Base-by-base conservation (phyloP, 805 yeast species). In the Starmerella potacharoeniae region DNA sequence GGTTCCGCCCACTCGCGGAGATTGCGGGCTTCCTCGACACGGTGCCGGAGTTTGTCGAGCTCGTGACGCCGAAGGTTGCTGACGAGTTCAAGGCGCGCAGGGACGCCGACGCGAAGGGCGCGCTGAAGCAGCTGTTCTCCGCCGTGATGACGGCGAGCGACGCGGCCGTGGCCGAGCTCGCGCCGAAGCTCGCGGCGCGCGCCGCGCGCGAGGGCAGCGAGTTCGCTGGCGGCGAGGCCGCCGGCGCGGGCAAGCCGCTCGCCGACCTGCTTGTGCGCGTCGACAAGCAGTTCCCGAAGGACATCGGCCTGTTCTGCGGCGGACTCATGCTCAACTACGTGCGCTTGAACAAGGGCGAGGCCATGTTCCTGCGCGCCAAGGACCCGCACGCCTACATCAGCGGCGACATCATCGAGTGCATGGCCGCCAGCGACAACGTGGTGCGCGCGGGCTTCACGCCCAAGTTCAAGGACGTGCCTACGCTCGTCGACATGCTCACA, bases 401-500 rank as follows among this genome's bases (percentile, higher is more conserved):
- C 54, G 99, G 99, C 62, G 97, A 93, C 70, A 93, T 93, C 63
- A 90, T 93, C 66, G 99, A 93, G 75, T 93, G 98, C 75, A 93
- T 93, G 99, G 98, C 98, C 44, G 97, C 98, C 8, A 84, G 95
- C 42, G 99, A 93, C 70, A 93, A 93, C 66, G 99, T 93, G 55
- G 97, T 93, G 50, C 81, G 99, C 70, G 95, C 97, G 4, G 99
- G 98, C 13, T 93, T 93, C 76, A 93, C 99, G n/a, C 98, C 99
- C 59, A 93, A 93, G 71, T 93, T 91, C 75, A 93, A 91, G 73
- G 99, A 93, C 70, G 97, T 93, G 58, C 72, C 82, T 56, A 88
- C 85, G 65, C 79, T 93, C 67, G 97, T 93, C 45, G 80, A 78
- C 53, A 87, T 87, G 93, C 80, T 93, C 69, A 90, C 96, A 3